Evolutionary conservation across 1,139 yeast species (phyloP).

Genomic region (Torulaspora globosa): DNA sequence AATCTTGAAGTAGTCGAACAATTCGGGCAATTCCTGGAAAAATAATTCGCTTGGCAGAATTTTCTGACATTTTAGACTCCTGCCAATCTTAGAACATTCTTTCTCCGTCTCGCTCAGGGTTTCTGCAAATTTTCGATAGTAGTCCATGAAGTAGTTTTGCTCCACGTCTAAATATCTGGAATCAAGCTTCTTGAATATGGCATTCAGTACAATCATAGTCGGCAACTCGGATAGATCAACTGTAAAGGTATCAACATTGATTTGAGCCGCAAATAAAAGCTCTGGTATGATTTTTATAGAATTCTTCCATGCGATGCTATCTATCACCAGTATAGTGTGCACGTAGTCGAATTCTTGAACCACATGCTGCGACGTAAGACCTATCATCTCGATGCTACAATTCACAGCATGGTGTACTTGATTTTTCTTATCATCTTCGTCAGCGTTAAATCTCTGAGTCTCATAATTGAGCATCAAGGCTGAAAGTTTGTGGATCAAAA

Average conservation of each 20-base stretch:
- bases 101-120: constrained; percentile 44
- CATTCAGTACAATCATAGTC: constrained; percentile 38
- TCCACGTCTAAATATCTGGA: constrained; percentile 31
- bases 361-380: constrained; percentile 22
- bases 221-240: constrained; percentile 35
- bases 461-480: constrained; percentile 24
- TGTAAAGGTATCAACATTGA: constrained; percentile 23
- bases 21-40: constrained; percentile 45
- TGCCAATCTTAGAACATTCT: constrained; percentile 44
- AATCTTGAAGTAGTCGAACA: constrained; percentile 44
- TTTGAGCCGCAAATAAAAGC: constrained; percentile 13
- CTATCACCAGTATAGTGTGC: constrained; percentile 26
- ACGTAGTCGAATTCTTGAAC: constrained; percentile 20
- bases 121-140: constrained; percentile 47
- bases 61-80: constrained; percentile 33
- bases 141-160: constrained; percentile 28
- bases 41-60: constrained; percentile 35
- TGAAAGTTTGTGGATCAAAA: constrained; percentile 24
- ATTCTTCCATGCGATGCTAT: constrained; percentile 24
- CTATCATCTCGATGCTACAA: constrained; percentile 26
- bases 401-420: constrained; percentile 22
- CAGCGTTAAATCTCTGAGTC: constrained; percentile 21
- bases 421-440: constrained; percentile 13
- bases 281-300: constrained; percentile 30
- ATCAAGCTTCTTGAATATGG: constrained; percentile 29